Evolutionary conservation across 345 rosid genomes (phyloP), one percentile per base, ranked within the genome.

Genomic region (Salix suchowensis): DNA sequence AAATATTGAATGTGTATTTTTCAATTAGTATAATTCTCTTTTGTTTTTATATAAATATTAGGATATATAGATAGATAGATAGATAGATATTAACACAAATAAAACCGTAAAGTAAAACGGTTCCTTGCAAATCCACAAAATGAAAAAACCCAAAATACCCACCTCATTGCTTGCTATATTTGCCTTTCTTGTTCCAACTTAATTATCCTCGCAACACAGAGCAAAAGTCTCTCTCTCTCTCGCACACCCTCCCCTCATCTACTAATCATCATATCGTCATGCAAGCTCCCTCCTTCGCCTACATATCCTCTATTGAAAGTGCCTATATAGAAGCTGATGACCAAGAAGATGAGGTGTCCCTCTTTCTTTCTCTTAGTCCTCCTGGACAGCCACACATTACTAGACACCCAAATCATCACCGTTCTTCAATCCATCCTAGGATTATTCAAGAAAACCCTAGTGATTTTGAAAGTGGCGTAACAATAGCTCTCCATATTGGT

Each of bases 341-440:
- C 15, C 72, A 80, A 36, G 81, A 82, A 79, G 92, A 88, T 72
- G 92, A 88, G 78, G 91, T 89, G 75, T 87, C 89, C 78, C 83
- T 92, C 77, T 78, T 84, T 76, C 95, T 94, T 79, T 85, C 97
- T 66, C 97, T 94, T 64, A 89, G 88, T 62, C 97, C 91, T 76
- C 97, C 98, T 9, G 96, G 94, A 70, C 91, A 88, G 74, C 79
- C 39, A 66, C 55, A 70, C 73, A 68, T 64, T 71, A 74, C 81
- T 70, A 85, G 78, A 40, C 79, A 54, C 61, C 80, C 76, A 74
- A 9, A 77, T 72, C 71, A 75, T 74, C 70, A 74, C 74, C 58
- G 71, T 79, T 50, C 68, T 67, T 23, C 69, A 40, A 77, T 72
- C 60, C 77, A 73, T 46, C 73, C 65, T 5, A 50, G 3, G 55